These are phyloP conservation scores for Trichoderma gracile DNA, from an alignment of 2,329 filamentous ascomycete genomes.

Conservation along the genomic window DNA sequence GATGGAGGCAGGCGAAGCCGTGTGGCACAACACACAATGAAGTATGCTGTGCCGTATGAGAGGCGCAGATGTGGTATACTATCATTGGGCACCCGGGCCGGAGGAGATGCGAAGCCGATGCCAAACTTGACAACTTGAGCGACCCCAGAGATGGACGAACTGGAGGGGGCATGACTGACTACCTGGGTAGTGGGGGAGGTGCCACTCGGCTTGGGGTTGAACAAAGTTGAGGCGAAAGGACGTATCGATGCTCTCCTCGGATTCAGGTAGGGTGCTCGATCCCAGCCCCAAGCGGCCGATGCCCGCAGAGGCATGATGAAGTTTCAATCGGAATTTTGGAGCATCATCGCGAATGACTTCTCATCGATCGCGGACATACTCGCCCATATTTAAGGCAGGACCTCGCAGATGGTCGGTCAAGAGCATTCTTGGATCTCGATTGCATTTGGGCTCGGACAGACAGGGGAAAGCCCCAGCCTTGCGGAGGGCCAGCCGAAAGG, in stretches of 20 bases:
- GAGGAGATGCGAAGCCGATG: neutral
- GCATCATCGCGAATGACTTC: neutral
- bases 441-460: neutral
- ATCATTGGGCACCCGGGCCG: neutral
- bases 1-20: neutral
- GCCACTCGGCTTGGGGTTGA: neutral
- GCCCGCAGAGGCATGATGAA: neutral
- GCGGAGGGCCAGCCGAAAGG: too few relatives aligned
- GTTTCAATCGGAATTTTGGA: neutral
- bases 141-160: neutral
- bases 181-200: too few relatives aligned
- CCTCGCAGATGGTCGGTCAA: neutral
- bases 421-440: neutral
- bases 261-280: neutral
- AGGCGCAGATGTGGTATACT: neutral
- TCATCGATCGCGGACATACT: too few relatives aligned
- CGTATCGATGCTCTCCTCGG: too few relatives aligned
- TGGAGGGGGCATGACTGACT: neutral
- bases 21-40: neutral
- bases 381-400: neutral
- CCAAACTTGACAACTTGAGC: neutral
- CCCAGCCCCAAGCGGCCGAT: neutral
- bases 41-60: neutral
- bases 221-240: neutral
- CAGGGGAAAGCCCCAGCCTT: neutral